Evolutionary conservation across 768 basidiomycete genomes (phyloP), one percentile per base, ranked within the genome.

Genomic region (Lanmaoa rubissima): DNA sequence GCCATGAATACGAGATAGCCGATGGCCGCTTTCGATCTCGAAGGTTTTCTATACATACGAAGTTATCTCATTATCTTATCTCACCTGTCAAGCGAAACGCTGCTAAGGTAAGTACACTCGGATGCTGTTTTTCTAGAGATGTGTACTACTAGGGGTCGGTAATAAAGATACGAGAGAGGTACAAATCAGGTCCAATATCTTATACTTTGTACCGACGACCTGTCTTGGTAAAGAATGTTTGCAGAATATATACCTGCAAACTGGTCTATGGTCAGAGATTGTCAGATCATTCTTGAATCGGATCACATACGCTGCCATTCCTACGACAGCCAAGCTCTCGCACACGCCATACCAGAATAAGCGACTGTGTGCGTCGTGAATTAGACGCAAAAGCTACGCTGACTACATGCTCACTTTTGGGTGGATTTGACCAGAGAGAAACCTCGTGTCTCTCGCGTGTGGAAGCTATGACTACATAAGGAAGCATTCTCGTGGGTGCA

Each of bases 141-240:
- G 32, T 48, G 24, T 51, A 51, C 28, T 11, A 49, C 28, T 11
- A 49, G 31, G 5, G 24, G 16, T 39, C 16, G 28, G 21, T 49
- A 59, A 60, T 42, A 57, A 51, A 46, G 12, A 50, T 48, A 35
- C 42, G 38, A 60, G 39, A 34, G 19, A 24, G 49, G 50, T 54
- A 57, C 64, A 61, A 44, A 31, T 52, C 45, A 50, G 51, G 49
- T 58, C 26, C 19, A 39, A 40, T 32, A 36, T 62, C 71, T 45
- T 85, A 93, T 67, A 92, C 91, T 77, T 92, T 92, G 79, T 93
- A 94, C 67, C 86, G 80, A 71, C 92, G 83, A 36, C 92, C 92
- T 9, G 93, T 94, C 72, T 88, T 85, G n/a, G 91, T 94, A 76
- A 98, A 98, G 85, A 96, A 98, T 19, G 92, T 95, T 74, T 95